Evolutionary conservation across 495 filamentous ascomycete species (phyloP), one percentile per base, ranked within the genome.

Genomic region (Penicillium daleae): DNA sequence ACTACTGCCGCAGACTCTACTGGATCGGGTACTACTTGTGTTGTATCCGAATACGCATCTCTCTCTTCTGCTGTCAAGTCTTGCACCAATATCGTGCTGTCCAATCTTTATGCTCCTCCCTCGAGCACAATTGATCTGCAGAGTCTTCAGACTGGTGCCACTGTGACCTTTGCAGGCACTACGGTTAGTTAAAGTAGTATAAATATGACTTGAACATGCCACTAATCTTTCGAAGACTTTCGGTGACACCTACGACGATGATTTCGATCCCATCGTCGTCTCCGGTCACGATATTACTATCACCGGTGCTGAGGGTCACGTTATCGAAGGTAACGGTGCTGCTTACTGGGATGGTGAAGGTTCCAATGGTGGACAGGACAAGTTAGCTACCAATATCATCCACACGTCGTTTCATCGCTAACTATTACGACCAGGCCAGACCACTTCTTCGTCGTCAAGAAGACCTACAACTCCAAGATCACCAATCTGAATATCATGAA

Each of bases 311-410:
- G 56, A 68, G 8, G 80, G 75, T 13, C 68, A 71, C 42, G 64
- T 80, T 22, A 79, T 83, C 33, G 76, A 82, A 59, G 78, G 79
- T 24, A 80, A 83, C 40, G 80, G 80, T 37, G 63, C 62, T 19
- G 69, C 70, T 8, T 83, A 78, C 65, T 83, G 80, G 80, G 80
- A 83, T 57, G 80, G 80, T 10, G 57, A 77, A 46, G 80, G 80
- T n/a, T 76, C 73, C 15, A 82, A 82, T 58, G 78, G 78, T n/a
- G 79, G 79, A 17, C 60, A 70, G 29, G 66, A 69, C 35, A 81
- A 81, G 75, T 68, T 44, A 32, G 54, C 42, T 22, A 35, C 29
- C 15, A 24, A 15, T 17, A 29, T 4, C 26, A 56, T 27, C 2
- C 13, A 26, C 33, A n/a, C 8, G 3, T 26, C 12, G 10, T 17